Conservation (phyloP, 495 filamentous ascomycete genomes). For the Lichenothelia convexa region DNA sequence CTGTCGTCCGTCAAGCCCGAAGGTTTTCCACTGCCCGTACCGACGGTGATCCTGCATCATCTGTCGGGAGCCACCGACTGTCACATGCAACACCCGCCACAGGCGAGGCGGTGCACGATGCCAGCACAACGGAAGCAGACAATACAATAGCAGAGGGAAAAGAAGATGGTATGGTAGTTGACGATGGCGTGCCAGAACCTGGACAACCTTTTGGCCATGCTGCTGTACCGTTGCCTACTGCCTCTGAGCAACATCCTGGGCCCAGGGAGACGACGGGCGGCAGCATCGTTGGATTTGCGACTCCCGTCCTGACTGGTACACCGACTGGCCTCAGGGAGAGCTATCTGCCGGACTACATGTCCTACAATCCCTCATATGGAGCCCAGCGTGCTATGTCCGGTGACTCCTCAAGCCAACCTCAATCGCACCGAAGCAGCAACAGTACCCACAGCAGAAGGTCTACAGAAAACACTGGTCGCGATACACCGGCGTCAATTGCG, state of each 20-base stretch:
- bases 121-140: too few species aligned
- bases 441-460: background rate
- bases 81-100: conserved; percentile 12
- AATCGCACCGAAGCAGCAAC: background rate
- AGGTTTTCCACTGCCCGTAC: conserved; percentile 37
- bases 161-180: background rate
- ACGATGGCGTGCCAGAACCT: background rate
- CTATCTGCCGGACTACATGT: conserved; percentile 9
- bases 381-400: conserved; percentile 18
- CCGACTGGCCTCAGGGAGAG: too few species aligned
- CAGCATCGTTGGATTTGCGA: too few species aligned
- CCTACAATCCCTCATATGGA: conserved; percentile 15
- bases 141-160: too few species aligned
- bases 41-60: conserved; percentile 12
- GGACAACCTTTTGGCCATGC: background rate
- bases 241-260: too few species aligned
- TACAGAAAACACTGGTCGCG: background rate
- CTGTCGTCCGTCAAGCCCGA: conserved; percentile 56
- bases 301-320: too few species aligned
- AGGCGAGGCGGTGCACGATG: too few species aligned
- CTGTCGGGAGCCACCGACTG: conserved; percentile 1
- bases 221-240: background rate
- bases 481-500: conserved; percentile 1
- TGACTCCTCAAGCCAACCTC: background rate
- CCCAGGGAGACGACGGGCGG: too few species aligned